Evolutionary conservation across 257 asterid species (phyloP).

Genomic region (Nicotiana knightiana): DNA sequence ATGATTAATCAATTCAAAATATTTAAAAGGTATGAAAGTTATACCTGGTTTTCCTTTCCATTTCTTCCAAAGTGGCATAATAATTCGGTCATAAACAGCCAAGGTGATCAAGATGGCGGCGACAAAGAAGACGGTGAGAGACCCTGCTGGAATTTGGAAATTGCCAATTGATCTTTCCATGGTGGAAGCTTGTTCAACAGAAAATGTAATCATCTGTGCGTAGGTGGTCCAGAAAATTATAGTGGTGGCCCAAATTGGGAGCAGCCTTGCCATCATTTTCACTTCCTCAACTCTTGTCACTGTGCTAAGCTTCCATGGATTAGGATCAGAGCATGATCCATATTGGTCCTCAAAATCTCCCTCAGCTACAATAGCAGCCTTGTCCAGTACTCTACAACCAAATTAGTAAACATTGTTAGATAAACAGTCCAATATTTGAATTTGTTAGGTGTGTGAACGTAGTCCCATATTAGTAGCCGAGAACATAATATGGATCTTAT

Average conservation of each 20-base stretch:
- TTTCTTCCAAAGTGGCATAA: slow-evolving; percentile 78
- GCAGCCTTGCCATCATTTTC: slow-evolving; percentile 67
- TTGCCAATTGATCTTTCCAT: slow-evolving; percentile 55
- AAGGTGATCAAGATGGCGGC: slow-evolving; percentile 62
- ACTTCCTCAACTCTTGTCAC: slow-evolving; percentile 84
- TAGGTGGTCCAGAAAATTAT: slow-evolving; percentile 87
- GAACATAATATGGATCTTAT: too few relatives aligned
- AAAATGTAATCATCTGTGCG: slow-evolving; percentile 90
- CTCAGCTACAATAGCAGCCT: slow-evolving; percentile 64
- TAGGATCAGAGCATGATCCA: slow-evolving; percentile 25
- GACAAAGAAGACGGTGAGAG: slow-evolving; percentile 82
- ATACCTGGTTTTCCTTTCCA: slow-evolving; percentile 75
- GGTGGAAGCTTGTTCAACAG: slow-evolving; percentile 83
- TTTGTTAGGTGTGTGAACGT: background rate
- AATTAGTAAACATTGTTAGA: background rate
- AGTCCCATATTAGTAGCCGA: too few relatives aligned
- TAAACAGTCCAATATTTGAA: background rate
- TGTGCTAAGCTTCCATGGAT: slow-evolving; percentile 80
- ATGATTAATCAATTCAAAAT: too few relatives aligned
- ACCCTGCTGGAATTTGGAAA: slow-evolving; percentile 81
- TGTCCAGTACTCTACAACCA: slow-evolving; percentile 52
- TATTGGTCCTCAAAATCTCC: slow-evolving; percentile 36
- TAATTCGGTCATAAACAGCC: slow-evolving; percentile 58
- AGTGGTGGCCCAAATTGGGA: slow-evolving; percentile 92
- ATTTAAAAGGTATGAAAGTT: background rate